Conservation (phyloP, 257 asterid genomes). For the Agastache rugosa region DNA sequence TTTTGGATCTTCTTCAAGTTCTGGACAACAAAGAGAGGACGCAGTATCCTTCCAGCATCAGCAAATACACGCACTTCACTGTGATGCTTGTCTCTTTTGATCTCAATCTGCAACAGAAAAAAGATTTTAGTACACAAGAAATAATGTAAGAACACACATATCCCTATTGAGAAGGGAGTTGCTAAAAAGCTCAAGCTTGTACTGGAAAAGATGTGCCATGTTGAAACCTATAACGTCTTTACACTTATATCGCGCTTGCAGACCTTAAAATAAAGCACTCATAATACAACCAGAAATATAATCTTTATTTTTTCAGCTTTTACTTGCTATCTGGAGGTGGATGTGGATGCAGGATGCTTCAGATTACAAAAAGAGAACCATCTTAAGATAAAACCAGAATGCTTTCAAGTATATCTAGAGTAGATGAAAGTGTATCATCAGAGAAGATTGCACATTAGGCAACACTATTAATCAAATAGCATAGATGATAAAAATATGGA, state of each 20-base stretch:
- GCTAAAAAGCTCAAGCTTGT: constrained; percentile 1
- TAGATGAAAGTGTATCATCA: neutral
- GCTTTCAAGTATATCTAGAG: neutral
- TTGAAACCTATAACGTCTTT: constrained; percentile 13
- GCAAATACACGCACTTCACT: constrained; percentile 84
- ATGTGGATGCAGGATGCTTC: constrained; percentile 6
- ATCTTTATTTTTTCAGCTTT: constrained; percentile 2
- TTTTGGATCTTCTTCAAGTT: constrained; percentile 62
- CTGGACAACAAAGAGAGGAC: constrained; percentile 87
- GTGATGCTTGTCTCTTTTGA: constrained; percentile 75
- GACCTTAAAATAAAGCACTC: neutral
- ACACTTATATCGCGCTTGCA: neutral
- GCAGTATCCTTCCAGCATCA: constrained; percentile 94
- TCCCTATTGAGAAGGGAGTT: neutral
- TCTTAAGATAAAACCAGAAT: constrained; percentile 18
- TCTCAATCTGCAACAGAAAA: constrained; percentile 66
- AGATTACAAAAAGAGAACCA: constrained; percentile 22
- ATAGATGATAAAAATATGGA: constrained; percentile 10
- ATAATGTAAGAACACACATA: neutral
- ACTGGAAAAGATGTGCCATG: neutral
- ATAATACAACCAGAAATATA: neutral
- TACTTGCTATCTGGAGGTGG: neutral
- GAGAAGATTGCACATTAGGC: neutral
- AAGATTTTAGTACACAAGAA: constrained; percentile 22
- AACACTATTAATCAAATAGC: constrained; percentile 18